Conservation (phyloP, 2,329 filamentous ascomycete species). For the Pestalotiopsis sp. region DNA sequence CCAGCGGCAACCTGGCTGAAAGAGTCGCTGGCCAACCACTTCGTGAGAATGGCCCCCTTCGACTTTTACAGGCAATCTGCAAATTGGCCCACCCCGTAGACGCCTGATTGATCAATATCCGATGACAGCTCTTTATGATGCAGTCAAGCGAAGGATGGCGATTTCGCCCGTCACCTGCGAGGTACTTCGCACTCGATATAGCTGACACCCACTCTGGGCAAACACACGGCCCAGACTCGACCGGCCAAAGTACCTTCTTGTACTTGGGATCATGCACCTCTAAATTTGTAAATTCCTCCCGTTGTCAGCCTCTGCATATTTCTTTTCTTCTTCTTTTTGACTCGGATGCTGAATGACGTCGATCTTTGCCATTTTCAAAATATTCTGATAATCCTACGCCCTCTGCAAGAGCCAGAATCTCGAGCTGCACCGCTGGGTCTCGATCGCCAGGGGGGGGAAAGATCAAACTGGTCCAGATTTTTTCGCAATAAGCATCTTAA, state of each 20-base stretch:
- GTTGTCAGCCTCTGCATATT: not conserved
- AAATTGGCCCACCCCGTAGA: not conserved
- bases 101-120: not conserved
- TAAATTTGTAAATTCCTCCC: not conserved
- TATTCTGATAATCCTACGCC: not conserved
- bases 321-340: not conserved
- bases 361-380: not conserved
- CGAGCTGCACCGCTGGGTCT: not conserved
- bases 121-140: not conserved
- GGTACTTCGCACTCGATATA: constrained; percentile 8
- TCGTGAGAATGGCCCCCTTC: not conserved
- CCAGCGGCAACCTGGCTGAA: not conserved
- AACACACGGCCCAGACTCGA: not conserved
- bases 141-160: not conserved
- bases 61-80: not conserved
- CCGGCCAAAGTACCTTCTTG: not conserved
- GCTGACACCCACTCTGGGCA: not conserved
- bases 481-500: not conserved
- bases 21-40: not conserved
- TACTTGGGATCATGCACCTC: not conserved
- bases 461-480: not conserved
- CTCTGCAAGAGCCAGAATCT: not conserved
- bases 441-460: not conserved
- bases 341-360: constrained; percentile 1
- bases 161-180: not conserved